Evolutionary conservation across 2,329 filamentous ascomycete species (phyloP).

Genomic region (Dactylellina parvicollis): DNA sequence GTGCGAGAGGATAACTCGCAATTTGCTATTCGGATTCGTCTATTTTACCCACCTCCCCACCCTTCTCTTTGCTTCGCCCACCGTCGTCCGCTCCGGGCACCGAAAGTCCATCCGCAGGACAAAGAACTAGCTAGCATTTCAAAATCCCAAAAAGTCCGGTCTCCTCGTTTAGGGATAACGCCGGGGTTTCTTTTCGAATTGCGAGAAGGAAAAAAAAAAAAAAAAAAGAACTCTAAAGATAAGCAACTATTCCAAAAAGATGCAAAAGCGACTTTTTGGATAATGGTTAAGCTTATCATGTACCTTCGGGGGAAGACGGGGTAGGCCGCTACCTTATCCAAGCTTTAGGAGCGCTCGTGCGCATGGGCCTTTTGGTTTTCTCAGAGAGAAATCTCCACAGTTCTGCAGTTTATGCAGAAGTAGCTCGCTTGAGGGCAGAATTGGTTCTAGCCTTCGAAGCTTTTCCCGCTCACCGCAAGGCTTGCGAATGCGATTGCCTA

Average conservation of each 20-base stretch:
- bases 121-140: neutral
- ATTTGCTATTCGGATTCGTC: neutral
- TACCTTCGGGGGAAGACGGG: conserved; percentile 1
- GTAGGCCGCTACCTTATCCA: conserved; percentile 22
- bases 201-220: conserved; percentile 25
- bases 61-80: neutral
- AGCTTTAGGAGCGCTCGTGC: neutral
- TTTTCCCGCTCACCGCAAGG: no score
- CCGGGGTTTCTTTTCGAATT: neutral
- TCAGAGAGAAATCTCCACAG: neutral
- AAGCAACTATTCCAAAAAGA: conserved; percentile 10
- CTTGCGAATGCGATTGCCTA: conserved; percentile 37
- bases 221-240: no score
- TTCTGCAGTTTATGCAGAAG: conserved; percentile 2
- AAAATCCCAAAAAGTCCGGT: neutral
- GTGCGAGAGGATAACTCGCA: neutral
- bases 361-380: no score
- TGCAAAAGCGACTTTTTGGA: neutral
- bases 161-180: conserved; percentile 21
- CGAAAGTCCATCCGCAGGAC: neutral
- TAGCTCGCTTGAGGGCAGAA: conserved; percentile 3
- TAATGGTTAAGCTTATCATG: conserved; percentile 45
- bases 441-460: conserved; percentile 2
- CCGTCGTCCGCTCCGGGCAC: neutral
- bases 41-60: no score